These are phyloP conservation scores for Nakazawaea ambrosiae DNA, from an alignment of 805 yeast species.

Conservation along the genomic window DNA sequence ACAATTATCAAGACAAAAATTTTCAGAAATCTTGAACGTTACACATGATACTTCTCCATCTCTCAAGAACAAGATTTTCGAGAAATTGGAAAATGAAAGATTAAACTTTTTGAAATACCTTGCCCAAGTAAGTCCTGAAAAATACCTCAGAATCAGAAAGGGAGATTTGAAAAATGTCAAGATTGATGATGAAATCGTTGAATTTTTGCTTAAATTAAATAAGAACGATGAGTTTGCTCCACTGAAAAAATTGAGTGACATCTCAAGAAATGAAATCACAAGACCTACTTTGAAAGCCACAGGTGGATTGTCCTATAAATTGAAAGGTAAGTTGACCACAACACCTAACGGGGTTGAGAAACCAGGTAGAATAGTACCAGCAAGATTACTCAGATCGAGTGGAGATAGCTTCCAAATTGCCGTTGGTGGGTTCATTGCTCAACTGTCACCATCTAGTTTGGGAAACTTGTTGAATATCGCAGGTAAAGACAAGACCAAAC, in stretches of 20 bases:
- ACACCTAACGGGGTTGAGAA: conserved; percentile 63
- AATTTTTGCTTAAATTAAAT: conserved; percentile 27
- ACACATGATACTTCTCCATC: conserved; percentile 20
- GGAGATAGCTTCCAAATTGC: conserved; percentile 40
- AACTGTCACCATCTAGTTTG: conserved; percentile 5
- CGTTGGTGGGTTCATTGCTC: conserved; percentile 42
- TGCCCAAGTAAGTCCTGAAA: conserved; percentile 40
- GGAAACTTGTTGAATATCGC: conserved; percentile 7
- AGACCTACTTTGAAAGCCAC: conserved; percentile 45
- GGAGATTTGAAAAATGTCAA: conserved; percentile 16
- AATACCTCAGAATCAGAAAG: conserved; percentile 22
- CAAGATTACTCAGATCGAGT: conserved; percentile 48
- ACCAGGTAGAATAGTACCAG: conserved; percentile 51
- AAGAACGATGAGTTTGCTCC: conserved; percentile 15
- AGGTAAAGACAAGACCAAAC: conserved; percentile 10
- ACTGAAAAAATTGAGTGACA: conserved; percentile 14
- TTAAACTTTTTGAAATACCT: conserved; percentile 50
- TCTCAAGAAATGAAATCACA: conserved; percentile 16
- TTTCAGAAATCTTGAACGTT: conserved; percentile 24
- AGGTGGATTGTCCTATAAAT: conserved; percentile 68
- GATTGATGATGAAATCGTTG: conserved; percentile 30
- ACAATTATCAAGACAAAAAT: conserved; percentile 18
- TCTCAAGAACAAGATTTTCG: conserved; percentile 27
- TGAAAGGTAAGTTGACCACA: conserved; percentile 60
- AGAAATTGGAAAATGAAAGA: conserved; percentile 39